Percentiles rank a stretch among this genome's conserved stretches.
These are phyloP conservation scores for Bruguiera hainesii DNA, from an alignment of 441 rosid genomes.

Conservation along the genomic window DNA sequence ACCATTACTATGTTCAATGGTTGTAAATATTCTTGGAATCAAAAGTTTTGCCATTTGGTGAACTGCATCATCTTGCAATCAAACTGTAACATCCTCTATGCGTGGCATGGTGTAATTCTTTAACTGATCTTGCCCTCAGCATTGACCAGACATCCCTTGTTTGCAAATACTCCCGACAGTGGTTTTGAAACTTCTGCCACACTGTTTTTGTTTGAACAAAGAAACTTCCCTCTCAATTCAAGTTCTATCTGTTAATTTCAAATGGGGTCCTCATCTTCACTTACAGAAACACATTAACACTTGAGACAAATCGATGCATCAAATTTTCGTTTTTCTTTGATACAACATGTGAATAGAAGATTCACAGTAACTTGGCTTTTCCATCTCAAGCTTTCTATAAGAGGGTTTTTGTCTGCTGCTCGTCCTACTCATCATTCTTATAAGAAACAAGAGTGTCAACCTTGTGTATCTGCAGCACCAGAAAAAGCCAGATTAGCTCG, in stretches of 20 bases:
- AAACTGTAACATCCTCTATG: background rate
- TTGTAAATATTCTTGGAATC: background rate
- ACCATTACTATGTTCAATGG: background rate
- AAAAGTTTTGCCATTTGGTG: background rate
- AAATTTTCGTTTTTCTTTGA: background rate
- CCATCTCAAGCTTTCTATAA: too few relatives aligned
- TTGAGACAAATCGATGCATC: background rate
- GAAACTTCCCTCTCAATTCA: too few relatives aligned
- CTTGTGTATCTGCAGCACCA: constrained; percentile 77
- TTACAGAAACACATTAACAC: background rate
- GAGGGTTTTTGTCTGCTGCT: constrained; percentile 31
- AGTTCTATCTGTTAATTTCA: background rate
- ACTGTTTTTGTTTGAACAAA: too few relatives aligned
- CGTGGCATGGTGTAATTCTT: background rate
- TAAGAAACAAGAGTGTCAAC: constrained; percentile 95
- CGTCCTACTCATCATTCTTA: constrained; percentile 96
- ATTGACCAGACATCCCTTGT: too few relatives aligned
- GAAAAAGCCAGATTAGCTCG: background rate
- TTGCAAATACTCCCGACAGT: too few relatives aligned
- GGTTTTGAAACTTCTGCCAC: too few relatives aligned
- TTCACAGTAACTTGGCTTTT: constrained; percentile 18
- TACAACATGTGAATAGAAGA: constrained; percentile 27
- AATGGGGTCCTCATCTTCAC: background rate
- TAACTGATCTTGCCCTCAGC: too few relatives aligned
- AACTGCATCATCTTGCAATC: too few relatives aligned